Percentiles rank a stretch among this genome's conserved stretches.
Conservation (phyloP, 805 yeast species). For the Scheffersomyces lignosus region DNA sequence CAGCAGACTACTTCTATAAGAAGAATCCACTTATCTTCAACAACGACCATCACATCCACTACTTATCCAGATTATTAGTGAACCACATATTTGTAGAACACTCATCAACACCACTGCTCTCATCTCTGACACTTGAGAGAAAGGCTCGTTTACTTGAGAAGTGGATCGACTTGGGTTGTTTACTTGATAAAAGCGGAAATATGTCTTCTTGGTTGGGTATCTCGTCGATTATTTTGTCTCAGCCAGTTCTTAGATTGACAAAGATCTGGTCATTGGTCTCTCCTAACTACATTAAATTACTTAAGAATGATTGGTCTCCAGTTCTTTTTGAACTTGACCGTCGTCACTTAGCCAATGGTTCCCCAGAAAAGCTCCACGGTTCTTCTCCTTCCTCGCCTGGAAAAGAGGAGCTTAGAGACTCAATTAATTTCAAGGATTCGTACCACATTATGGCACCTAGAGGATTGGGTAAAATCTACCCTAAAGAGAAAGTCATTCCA, state of each 20-base stretch:
- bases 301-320: slow-evolving; percentile 87
- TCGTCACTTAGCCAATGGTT: slow-evolving; percentile 52
- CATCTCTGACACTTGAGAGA: slow-evolving; percentile 27
- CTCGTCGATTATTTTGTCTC: slow-evolving; percentile 77
- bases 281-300: slow-evolving; percentile 53
- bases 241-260: slow-evolving; percentile 73
- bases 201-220: slow-evolving; percentile 94
- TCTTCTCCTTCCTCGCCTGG: slow-evolving; percentile 1
- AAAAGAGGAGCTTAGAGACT: slow-evolving; percentile 12
- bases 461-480: slow-evolving; percentile 74
- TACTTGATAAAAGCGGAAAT: slow-evolving; percentile 78
- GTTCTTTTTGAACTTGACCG: slow-evolving; percentile 87
- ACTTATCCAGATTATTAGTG: slow-evolving; percentile 67
- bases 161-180: slow-evolving; percentile 85
- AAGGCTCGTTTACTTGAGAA: slow-evolving; percentile 69
- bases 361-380: slow-evolving; percentile 10
- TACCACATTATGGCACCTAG: slow-evolving; percentile 83
- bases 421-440: slow-evolving; percentile 44
- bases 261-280: slow-evolving; percentile 76
- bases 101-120: slow-evolving; percentile 12
- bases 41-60: slow-evolving; percentile 66
- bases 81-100: slow-evolving; percentile 65
- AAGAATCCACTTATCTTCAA: slow-evolving; percentile 79
- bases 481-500: slow-evolving; percentile 79
- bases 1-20: slow-evolving; percentile 40